Evolutionary conservation across 2,329 filamentous ascomycete species (phyloP), one percentile per base, ranked within the genome.

Genomic region (Alternaria alternata): DNA sequence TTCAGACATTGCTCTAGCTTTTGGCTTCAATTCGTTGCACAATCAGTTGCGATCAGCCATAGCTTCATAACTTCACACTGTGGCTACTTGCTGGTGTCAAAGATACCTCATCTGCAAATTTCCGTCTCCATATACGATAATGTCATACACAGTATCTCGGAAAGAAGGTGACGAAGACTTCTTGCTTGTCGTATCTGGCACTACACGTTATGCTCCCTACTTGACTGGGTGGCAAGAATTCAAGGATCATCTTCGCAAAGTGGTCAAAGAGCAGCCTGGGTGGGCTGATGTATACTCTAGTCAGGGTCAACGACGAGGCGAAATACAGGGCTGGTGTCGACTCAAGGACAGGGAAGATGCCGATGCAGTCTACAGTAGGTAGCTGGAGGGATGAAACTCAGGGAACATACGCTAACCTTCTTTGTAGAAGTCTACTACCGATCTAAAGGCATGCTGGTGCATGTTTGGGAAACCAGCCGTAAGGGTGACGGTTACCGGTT

Each of bases 311-410:
- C 64, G 67, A 48, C 65, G 65, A 58, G 72, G 75, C 5, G 69
- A 75, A 22, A 74, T 68, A 64, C 70, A 78, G 57, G 76, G 73
- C 28, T 79, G 75, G 72, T 77, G 74, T 59, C 72, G 71, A 54
- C 63, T 79, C n/a, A 72, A 67, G 41, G 68, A 72, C n/a, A 65
- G 59, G 20, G 69, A 73, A 57, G 77, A 79, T 59, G 76, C 75
- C 32, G 73, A 75, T 26, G 59, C 68, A 14, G 75, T 72, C 9
- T 78, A 76, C 46, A 69, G 76, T 78, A 66, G 12, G 70, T 63
- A 28, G 24, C 16, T 39, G 18, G 22, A 54, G 28, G 14, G 14
- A 7, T 7, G 24, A 42, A 51, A 24, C 49, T 46, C 30, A 14
- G 24, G 43, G 65, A 18, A 62, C 20, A 61, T 18, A 5, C 24